Base-by-base conservation (phyloP, 2,329 filamentous ascomycete genomes). In the Talaromyces sp. region DNA sequence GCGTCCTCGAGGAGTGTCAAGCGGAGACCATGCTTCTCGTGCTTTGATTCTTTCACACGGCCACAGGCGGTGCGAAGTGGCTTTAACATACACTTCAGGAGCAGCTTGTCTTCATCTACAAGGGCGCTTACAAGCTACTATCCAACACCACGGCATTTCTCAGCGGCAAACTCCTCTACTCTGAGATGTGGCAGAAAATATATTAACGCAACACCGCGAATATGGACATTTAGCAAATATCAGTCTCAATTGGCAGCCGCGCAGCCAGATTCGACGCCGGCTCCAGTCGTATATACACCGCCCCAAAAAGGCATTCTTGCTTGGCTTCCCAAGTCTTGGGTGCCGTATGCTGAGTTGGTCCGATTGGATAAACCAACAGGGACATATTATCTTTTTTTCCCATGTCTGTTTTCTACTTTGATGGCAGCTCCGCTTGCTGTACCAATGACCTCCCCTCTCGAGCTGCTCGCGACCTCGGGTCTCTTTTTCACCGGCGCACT, bases 351-450 rank as follows among this genome's bases (percentile, higher is more conserved):
- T 26, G 62, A 64, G 48, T 53, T 64, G 14, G 75, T 82, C 57
- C 81, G 82, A 17, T 70, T 85, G 56, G 76, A 83, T 63, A 79
- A 80, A 52, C 80, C 78, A 3, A 77, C 77, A 1, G 81, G 81
- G 10, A 75, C 81, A 58, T 83, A 80, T 64, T 80, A 80, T 59
- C 75, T 83, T 54, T 84, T 81, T 70, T 81, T 82, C 57, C 81
- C 80, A 17, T 80, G 81, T 52, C 67, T 81, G 35, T 77, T 79
- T 62, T 83, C 77, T 27, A 81, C 75, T 56, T 74, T 74, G 61
- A 73, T 74, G 65, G 77, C 70, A 62, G 80, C 72, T 43, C 74
- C 70, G 24, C 72, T 79, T 68, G 71, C 72, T 38, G 61, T 63
- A 24, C 69, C 69, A 11, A 67, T 66, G 31, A 65, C 67, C 7